These are phyloP conservation scores for Raphanus hybrid DNA, from an alignment of 441 rosid species.

Conservation along the genomic window DNA sequence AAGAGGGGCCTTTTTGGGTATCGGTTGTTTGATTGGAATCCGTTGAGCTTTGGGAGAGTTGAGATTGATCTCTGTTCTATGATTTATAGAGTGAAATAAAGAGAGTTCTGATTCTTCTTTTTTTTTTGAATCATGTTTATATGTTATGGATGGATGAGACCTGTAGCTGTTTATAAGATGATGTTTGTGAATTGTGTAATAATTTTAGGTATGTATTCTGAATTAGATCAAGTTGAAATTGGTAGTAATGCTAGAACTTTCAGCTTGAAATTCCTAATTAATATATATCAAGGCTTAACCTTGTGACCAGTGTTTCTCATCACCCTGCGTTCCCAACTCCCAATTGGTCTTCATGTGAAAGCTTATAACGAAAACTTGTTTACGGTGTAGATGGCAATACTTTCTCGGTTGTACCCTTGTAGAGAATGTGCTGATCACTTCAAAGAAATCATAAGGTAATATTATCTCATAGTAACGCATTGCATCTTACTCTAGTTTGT, in stretches of 20 bases:
- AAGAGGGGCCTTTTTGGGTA: too few relatives aligned
- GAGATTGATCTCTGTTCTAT: too few relatives aligned
- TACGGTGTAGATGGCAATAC: constrained; percentile 75
- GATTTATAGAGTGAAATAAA: too few relatives aligned
- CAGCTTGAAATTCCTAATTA: constrained; percentile 1
- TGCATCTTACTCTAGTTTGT: neutral
- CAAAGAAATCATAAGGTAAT: constrained; percentile 83
- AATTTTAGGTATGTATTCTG: too few relatives aligned
- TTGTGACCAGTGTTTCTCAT: neutral
- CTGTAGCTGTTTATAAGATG: too few relatives aligned
- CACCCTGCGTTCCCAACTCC: too few relatives aligned
- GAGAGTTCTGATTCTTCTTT: too few relatives aligned
- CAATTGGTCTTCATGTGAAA: constrained; percentile 8
- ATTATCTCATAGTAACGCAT: constrained; percentile 12
- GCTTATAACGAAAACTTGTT: constrained; percentile 9
- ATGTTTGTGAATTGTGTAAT: too few relatives aligned
- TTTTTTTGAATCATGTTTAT: too few relatives aligned
- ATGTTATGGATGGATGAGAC: too few relatives aligned
- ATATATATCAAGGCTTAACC: neutral
- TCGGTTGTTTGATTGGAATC: too few relatives aligned
- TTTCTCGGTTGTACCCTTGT: constrained; percentile 94
- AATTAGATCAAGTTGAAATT: neutral
- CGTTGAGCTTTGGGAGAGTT: too few relatives aligned
- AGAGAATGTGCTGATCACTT: constrained; percentile 96
- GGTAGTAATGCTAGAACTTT: constrained; percentile 8